Conservation (phyloP, 345 rosid genomes). For the Rubroshorea leprosula region DNA sequence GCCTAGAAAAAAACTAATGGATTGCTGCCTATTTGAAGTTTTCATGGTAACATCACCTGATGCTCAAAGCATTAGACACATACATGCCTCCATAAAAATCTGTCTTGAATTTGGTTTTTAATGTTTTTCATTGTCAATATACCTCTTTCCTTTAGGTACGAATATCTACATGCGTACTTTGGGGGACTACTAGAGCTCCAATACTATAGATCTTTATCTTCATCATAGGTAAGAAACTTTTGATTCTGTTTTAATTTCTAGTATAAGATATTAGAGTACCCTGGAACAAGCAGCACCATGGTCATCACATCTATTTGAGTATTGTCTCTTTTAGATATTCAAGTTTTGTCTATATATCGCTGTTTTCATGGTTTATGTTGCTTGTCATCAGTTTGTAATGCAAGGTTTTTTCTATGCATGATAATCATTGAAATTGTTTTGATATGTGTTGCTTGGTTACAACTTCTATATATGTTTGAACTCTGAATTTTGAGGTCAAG, state of each 20-base stretch:
- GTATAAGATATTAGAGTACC: neutral
- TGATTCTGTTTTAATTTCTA: neutral
- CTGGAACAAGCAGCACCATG: neutral
- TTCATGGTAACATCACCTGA: neutral
- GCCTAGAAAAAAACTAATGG: neutral
- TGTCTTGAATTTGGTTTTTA: slow-evolving; percentile 2
- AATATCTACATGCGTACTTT: slow-evolving; percentile 83
- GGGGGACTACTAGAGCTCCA: slow-evolving; percentile 96
- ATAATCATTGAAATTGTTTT: neutral
- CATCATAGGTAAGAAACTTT: slow-evolving; percentile 60
- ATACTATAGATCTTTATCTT: slow-evolving; percentile 81
- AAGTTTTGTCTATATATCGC: neutral
- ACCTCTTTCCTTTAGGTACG: slow-evolving; percentile 49
- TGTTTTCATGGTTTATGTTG: slow-evolving; percentile 3
- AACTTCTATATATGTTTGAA: neutral
- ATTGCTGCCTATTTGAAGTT: neutral
- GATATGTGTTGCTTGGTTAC: neutral
- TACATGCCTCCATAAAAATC: neutral
- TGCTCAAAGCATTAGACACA: neutral
- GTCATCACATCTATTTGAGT: neutral
- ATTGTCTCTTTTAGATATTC: neutral
- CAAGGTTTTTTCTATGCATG: neutral
- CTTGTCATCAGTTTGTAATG: slow-evolving; percentile 3
- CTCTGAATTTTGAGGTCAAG: neutral
- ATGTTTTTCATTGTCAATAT: neutral